A percentile compares a stretch with the other conserved stretches of the same genome.
These are phyloP conservation scores for Clarkia xantiana DNA, from an alignment of 345 rosid genomes.

Conservation along the genomic window DNA sequence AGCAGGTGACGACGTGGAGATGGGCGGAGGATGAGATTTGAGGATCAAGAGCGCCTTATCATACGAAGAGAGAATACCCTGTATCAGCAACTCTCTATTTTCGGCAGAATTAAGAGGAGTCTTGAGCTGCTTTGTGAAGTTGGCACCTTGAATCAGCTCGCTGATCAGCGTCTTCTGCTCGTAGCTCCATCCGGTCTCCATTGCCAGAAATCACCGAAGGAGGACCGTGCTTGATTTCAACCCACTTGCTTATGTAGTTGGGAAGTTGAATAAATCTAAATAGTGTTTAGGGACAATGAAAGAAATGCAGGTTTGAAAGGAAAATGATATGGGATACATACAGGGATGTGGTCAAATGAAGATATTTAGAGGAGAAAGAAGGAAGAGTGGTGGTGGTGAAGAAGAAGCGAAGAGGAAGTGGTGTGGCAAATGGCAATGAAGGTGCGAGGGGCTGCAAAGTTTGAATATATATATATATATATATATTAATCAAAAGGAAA, in stretches of 20 bases:
- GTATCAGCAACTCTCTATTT: conserved; percentile 23
- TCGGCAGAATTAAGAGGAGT: conserved; percentile 36
- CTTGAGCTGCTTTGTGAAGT: conserved; percentile 37
- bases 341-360: neutral
- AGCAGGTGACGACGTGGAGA: conserved; percentile 8
- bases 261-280: too few species aligned
- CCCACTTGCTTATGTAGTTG: too few species aligned
- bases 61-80: conserved; percentile 42
- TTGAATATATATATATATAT: too few species aligned
- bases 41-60: conserved; percentile 53
- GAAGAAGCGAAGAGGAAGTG: too few species aligned
- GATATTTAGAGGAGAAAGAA: neutral
- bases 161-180: conserved; percentile 24
- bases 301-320: too few species aligned
- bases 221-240: too few species aligned
- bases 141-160: conserved; percentile 50
- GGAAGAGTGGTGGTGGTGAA: neutral
- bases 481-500: too few species aligned
- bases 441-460: too few species aligned
- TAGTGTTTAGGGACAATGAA: too few species aligned
- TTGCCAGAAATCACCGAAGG: too few species aligned
- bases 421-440: too few species aligned
- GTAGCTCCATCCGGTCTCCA: conserved; percentile 8
- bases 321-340: too few species aligned
- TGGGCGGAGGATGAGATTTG: conserved; percentile 22